Evolutionary conservation across 1,284 basidiomycete genomes (phyloP), one percentile per base, ranked within the genome.

Genomic region (Heterobasidion occidentale): DNA sequence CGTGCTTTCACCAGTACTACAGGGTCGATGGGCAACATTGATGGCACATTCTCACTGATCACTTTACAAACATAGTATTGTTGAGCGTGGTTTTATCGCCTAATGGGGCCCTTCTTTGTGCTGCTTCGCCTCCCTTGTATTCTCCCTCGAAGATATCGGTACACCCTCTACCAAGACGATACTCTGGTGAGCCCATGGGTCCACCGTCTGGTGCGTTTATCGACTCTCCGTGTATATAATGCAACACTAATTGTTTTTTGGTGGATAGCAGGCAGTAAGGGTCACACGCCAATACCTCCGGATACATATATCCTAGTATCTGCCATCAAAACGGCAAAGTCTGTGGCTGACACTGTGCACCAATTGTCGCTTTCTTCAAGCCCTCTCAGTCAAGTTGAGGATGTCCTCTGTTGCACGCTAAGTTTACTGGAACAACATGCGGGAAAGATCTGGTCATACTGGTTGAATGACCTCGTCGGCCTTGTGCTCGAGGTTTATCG

Each of bases 51-150:
- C 27, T 27, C 27, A 27, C 5, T 6, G 27, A 27, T 27, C 27
- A 27, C 27, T 27, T 27, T 27, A 27, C 27, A 27, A 27, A 27
- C 27, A 27, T 49, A 83, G 83, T 83, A 56, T 79, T 82, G 5
- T 64, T 81, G 56, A 71, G 70, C 59, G 72, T 76, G 35, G 69
- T 68, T 1, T 53, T 77, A 3, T 90, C 88, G 8, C 85, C 79
- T 36, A 88, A 86, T 62, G 69, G 74, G 53, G 65, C 69, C 11
- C 71, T 87, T 36, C 58, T 85, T 2, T 82, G 79, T 61, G 74
- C 77, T 8, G 58, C 77, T 8, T 75, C 80, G 11, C 61, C 81
- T 3, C 57, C 65, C 2, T 72, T 77, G 34, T 61, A 73, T 14
- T 68, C 70, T 56, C 64, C 71, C 11, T 63, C 71, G 46, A 74